These are phyloP conservation scores for Byssothecium circinans DNA, from an alignment of 2,329 filamentous ascomycete genomes.

Conservation along the genomic window DNA sequence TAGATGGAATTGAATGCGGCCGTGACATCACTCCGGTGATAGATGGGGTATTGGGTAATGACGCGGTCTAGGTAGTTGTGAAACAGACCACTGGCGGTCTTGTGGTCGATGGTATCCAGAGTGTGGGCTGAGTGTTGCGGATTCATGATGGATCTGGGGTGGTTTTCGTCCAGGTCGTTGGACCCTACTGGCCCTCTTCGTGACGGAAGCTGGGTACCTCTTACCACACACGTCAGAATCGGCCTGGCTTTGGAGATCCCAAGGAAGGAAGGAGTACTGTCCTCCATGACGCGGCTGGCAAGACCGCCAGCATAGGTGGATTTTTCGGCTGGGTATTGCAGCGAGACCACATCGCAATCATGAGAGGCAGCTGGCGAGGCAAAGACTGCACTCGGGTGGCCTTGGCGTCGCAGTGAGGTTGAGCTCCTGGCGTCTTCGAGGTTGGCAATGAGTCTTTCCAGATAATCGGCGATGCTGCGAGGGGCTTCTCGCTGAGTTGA, in stretches of 20 bases:
- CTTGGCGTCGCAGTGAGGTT: slow-evolving; percentile 16
- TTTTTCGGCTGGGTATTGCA: slow-evolving; percentile 22
- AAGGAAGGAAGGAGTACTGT: slow-evolving; percentile 40
- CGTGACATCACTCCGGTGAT: slow-evolving; percentile 37
- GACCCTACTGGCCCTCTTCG: slow-evolving; percentile 36
- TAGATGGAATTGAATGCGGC: slow-evolving; percentile 40
- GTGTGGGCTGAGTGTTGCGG: slow-evolving; percentile 32
- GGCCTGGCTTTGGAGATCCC: slow-evolving; percentile 37
- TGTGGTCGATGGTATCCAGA: slow-evolving; percentile 32
- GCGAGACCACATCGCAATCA: slow-evolving; percentile 21
- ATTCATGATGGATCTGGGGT: slow-evolving; percentile 42
- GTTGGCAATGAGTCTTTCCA: slow-evolving; percentile 36
- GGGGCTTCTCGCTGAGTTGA: slow-evolving; percentile 37
- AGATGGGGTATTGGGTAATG: slow-evolving; percentile 43
- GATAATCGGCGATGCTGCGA: slow-evolving; percentile 36
- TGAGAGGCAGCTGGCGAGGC: slow-evolving; percentile 31
- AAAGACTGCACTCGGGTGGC: slow-evolving; percentile 18
- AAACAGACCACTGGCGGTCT: slow-evolving; percentile 36
- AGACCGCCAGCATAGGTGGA: slow-evolving; percentile 34
- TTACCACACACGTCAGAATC: slow-evolving; percentile 39
- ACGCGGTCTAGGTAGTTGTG: slow-evolving; percentile 38
- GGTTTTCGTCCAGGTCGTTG: slow-evolving; percentile 41
- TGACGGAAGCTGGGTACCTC: slow-evolving; percentile 39
- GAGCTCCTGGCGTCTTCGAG: slow-evolving; percentile 24
- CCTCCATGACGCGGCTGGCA: slow-evolving; percentile 39